Evolutionary conservation across 192 early-diverging fungal genomes (phyloP), one percentile per base, ranked within the genome.

Genomic region (Umbelopsis vinacea): DNA sequence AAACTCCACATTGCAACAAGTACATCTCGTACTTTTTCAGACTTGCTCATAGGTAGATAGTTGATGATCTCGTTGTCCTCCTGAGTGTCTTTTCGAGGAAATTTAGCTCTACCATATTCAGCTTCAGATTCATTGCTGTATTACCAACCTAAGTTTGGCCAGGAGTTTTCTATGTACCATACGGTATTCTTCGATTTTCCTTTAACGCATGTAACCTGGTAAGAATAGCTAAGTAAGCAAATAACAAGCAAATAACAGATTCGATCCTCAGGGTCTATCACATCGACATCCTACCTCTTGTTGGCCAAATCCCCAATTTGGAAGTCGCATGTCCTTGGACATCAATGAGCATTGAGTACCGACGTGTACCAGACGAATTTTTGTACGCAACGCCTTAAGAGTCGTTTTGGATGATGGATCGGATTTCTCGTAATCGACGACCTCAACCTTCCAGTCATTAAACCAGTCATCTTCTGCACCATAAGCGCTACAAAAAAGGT

Each of bases 301-400:
- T 80, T 96, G 95, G 26, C 87, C 89, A 79, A 90, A 95, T n/a
- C 88, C 97, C 96, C 96, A 99, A 48, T 92, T 89, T 57, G 97
- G 97, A 46, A 99, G 85, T 76, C 87, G 83, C 46, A 87, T 84
- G 72, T 86, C 82, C 79, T 92, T 88, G 9, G 93, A 93, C 74
- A 92, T 92, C 40, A 99, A 79, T 46, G 89, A 92, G 67, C 96
- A 96, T 47, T 87, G 83, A 79, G 90, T 88, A 53, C 86, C 78
- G 69, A 76, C 68, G 73, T 92, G 96, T 23, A 94, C 82, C 52
- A 99, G 71, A 22, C 88, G 85, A 80, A 99, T 90, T 72, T 88
- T 87, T 26, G 83, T 86, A 69, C 84, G 76, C 50, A 92, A 83
- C 35, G 91, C 84, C 71, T 88, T 86, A 43, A 94, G 73, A 21